Conservation (phyloP, 345 rosid species). For the Noccaea bulbosa region DNA sequence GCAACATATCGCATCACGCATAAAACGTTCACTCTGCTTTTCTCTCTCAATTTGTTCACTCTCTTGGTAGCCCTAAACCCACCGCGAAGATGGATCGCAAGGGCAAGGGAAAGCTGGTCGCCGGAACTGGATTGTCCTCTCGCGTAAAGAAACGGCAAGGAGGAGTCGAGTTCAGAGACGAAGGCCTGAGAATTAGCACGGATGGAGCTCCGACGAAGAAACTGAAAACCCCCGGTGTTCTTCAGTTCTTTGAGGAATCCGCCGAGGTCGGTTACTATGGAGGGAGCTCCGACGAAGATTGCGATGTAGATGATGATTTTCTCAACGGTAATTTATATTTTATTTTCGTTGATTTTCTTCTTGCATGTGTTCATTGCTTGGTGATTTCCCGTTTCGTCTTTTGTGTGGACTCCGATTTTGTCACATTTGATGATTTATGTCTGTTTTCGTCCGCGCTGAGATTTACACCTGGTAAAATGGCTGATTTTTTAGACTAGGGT, state of each 20-base stretch:
- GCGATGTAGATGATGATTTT: slow-evolving; percentile 47
- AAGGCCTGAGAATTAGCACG: slow-evolving; percentile 41
- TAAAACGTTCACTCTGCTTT: background rate
- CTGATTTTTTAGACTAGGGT: slow-evolving; percentile 16
- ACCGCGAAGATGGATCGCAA: slow-evolving; percentile 39
- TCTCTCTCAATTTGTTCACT: slow-evolving; percentile 5
- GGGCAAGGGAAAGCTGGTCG: slow-evolving; percentile 51
- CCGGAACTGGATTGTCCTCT: slow-evolving; percentile 29
- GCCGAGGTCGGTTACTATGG: slow-evolving; percentile 54
- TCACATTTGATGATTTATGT: background rate
- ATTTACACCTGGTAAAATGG: background rate
- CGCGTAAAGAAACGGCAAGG: slow-evolving; percentile 44
- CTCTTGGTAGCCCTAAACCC: slow-evolving; percentile 32
- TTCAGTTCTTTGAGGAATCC: slow-evolving; percentile 70
- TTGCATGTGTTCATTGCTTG: slow-evolving; percentile 27
- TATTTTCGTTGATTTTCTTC: slow-evolving; percentile 1
- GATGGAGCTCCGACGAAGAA: slow-evolving; percentile 18
- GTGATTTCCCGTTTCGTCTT: slow-evolving; percentile 9
- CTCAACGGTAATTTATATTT: slow-evolving; percentile 43
- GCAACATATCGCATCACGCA: background rate
- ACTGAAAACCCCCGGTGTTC: slow-evolving; percentile 54
- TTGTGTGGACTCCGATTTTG: background rate
- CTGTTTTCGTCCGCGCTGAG: background rate
- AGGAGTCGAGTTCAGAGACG: slow-evolving; percentile 40
- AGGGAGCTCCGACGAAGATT: slow-evolving; percentile 51